Evolutionary conservation across 2,329 filamentous ascomycete species (phyloP).

Genomic region (Thielaviopsis ethacetica): DNA sequence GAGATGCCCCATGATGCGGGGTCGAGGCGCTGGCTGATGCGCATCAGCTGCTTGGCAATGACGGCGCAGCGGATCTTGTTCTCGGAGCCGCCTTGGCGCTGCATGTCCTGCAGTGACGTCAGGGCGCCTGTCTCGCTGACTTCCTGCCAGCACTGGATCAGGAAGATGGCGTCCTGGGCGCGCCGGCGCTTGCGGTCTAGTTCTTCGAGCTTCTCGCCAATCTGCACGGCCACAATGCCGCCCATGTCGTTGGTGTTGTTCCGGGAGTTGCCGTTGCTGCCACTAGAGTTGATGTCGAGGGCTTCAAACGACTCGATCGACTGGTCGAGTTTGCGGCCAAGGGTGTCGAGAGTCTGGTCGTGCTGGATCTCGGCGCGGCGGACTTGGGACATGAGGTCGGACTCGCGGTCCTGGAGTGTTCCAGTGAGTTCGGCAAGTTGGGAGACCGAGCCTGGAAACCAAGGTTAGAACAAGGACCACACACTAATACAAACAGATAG

Average conservation of each 20-base stretch:
- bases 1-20: slow-evolving; percentile 56
- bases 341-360: slow-evolving; percentile 72
- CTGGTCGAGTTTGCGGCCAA: slow-evolving; percentile 79
- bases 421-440: slow-evolving; percentile 58
- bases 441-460: slow-evolving; percentile 40
- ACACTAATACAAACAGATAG: not conserved
- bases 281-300: slow-evolving; percentile 60
- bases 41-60: slow-evolving; percentile 82
- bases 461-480: slow-evolving; percentile 15
- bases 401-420: slow-evolving; percentile 78
- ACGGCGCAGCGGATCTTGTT: slow-evolving; percentile 89
- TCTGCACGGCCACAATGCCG: slow-evolving; percentile 73
- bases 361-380: slow-evolving; percentile 84
- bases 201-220: slow-evolving; percentile 85
- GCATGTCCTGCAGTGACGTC: slow-evolving; percentile 73
- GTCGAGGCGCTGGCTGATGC: slow-evolving; percentile 85
- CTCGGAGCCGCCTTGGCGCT: slow-evolving; percentile 69
- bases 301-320: slow-evolving; percentile 85
- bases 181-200: slow-evolving; percentile 80
- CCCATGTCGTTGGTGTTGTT: slow-evolving; percentile 6
- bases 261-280: slow-evolving; percentile 27
- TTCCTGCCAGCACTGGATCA: slow-evolving; percentile 94
- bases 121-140: slow-evolving; percentile 81
- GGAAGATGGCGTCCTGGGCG: slow-evolving; percentile 82
- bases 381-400: slow-evolving; percentile 77